Base-by-base conservation (phyloP, 1,284 basidiomycete species). In the Mycosarcoma maydis region DNA sequence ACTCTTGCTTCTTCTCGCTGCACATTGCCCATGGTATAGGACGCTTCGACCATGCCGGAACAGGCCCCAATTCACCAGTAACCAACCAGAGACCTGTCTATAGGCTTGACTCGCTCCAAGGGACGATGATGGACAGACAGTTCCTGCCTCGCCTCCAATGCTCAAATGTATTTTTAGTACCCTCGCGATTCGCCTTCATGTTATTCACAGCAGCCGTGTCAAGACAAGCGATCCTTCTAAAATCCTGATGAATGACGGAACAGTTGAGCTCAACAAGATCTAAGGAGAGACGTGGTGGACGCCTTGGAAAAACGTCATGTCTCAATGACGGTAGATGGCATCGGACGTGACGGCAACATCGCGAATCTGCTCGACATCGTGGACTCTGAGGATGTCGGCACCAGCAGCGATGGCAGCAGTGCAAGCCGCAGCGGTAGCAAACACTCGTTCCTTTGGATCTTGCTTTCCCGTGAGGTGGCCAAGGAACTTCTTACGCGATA, bases 381-480 rank as follows among this genome's bases (percentile, higher is more conserved):
- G 95, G 2, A 96, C 92, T 20, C 94, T 84, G 1, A 97, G 86
- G 0, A 94, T 83, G 55, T 88, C 85, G 0, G 88, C 88, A 0
- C 89, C 75, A 74, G 90, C 89, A 64, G 89, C 88, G 8, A 92
- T 87, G 26, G 90, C 90, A 70, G 88, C 89, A 0, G 89, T 84
- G 27, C 92, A 89, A 4, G 90, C 87, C 0, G 90, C 90, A 0
- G 91, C 90, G 14, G 94, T 97, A 2, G 91, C 94, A 83, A 87
- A 90, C 0, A 84, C 86, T 9, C 94, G 85, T 58, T 92, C 89
- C 51, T 85, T 86, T 0, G 92, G 82, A 39, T 86, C 85, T 29
- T 38, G 86, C 83, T 38, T 83, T 75, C 64, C 75, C 29, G 77
- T 75, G 13, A 79, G 55, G 32, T 53, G 49, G 19, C 74, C 76